These are phyloP conservation scores for Pythium utonaiense DNA, from an alignment of 352 stramenopile genomes.

Conservation along the genomic window DNA sequence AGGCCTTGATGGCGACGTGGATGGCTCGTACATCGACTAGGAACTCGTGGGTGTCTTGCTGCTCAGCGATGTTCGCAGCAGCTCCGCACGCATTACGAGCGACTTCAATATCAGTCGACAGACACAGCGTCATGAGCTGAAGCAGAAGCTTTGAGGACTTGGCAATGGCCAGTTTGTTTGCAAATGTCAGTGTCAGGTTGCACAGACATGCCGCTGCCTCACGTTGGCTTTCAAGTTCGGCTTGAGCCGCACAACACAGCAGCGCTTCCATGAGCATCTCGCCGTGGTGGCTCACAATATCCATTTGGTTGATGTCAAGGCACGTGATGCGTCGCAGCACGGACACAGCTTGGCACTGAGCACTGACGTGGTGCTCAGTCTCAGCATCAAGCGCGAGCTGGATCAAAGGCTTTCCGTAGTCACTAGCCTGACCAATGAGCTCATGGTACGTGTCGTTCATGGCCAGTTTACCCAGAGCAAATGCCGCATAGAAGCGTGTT, in stretches of 20 bases:
- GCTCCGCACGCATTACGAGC: constrained; percentile 89
- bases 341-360: constrained; percentile 89
- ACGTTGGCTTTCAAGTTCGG: constrained; percentile 84
- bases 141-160: constrained; percentile 40
- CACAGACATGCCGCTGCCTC: constrained; percentile 89
- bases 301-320: constrained; percentile 79
- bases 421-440: constrained; percentile 49
- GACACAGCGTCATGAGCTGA: constrained; percentile 69
- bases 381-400: constrained; percentile 56
- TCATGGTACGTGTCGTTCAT: constrained; percentile 72
- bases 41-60: constrained; percentile 71
- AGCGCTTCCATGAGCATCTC: constrained; percentile 58
- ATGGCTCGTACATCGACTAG: constrained; percentile 87
- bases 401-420: constrained; percentile 49
- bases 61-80: constrained; percentile 90
- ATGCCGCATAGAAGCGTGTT: constrained; percentile 91
- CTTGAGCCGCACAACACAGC: constrained; percentile 33
- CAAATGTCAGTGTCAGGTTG: constrained; percentile 71
- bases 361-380: constrained; percentile 35
- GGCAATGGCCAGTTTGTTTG: constrained; percentile 78
- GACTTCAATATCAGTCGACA: constrained; percentile 87
- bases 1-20: constrained; percentile 85
- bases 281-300: constrained; percentile 63
- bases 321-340: constrained; percentile 84
- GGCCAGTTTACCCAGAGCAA: constrained; percentile 92